Conservation (phyloP, 1,139 yeast species). For the Kodamaea sp. region DNA sequence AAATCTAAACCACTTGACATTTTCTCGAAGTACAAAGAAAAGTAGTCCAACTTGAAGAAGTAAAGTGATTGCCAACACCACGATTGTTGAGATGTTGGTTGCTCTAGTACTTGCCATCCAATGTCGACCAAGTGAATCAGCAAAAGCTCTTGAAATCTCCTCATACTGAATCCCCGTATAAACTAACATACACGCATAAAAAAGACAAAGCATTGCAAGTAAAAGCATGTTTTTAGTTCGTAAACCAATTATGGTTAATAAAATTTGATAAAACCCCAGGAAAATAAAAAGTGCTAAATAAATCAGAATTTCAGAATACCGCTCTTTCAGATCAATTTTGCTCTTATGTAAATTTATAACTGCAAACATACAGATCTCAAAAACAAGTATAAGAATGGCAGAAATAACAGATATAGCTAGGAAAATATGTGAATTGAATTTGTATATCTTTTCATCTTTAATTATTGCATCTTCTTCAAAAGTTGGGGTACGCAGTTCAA, state of each 20-base stretch:
- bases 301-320: constrained; percentile 19
- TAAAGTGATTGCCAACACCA: constrained; percentile 40
- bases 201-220: constrained; percentile 40
- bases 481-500: not conserved
- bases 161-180: constrained; percentile 51
- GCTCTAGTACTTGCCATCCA: constrained; percentile 32
- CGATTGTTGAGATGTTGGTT: constrained; percentile 46
- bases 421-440: constrained; percentile 19
- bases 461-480: constrained; percentile 1
- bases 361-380: constrained; percentile 35
- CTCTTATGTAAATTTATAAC: constrained; percentile 31
- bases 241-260: constrained; percentile 42
- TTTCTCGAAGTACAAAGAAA: constrained; percentile 33
- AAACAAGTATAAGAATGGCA: constrained; percentile 27
- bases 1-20: constrained; percentile 49
- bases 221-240: constrained; percentile 40
- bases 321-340: constrained; percentile 15
- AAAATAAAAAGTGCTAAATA: constrained; percentile 28
- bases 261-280: constrained; percentile 25
- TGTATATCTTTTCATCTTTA: constrained; percentile 10
- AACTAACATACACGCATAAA: constrained; percentile 46
- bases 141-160: constrained; percentile 34
- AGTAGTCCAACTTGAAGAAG: constrained; percentile 32
- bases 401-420: constrained; percentile 27
- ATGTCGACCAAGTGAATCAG: constrained; percentile 15